These are phyloP conservation scores for Boletus smithii DNA, from an alignment of 1,284 basidiomycete species.

Conservation along the genomic window DNA sequence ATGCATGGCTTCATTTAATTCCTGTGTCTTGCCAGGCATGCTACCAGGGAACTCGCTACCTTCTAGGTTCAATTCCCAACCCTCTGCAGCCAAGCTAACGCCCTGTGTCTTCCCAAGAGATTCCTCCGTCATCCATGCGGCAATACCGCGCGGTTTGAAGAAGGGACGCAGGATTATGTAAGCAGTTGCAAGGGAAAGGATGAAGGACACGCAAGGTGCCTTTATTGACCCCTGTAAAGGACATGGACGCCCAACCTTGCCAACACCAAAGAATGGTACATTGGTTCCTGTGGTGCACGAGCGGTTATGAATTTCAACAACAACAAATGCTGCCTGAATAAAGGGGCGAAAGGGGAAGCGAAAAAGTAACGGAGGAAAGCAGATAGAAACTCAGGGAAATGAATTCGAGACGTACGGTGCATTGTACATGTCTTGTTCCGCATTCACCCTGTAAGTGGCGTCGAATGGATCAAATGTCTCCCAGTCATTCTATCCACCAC, in stretches of 20 bases:
- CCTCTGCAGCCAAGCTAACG: slow-evolving; percentile 38
- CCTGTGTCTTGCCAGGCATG: slow-evolving; percentile 59
- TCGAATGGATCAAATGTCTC: slow-evolving; percentile 58
- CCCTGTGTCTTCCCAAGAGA: neutral
- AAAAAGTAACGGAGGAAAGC: neutral
- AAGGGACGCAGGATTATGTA: slow-evolving; percentile 77
- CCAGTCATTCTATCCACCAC: slow-evolving; percentile 47
- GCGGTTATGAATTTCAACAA: neutral
- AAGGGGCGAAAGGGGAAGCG: neutral
- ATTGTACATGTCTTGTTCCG: slow-evolving; percentile 56
- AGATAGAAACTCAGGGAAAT: neutral
- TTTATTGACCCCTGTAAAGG: slow-evolving; percentile 58
- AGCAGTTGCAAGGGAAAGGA: slow-evolving; percentile 55
- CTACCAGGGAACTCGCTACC: slow-evolving; percentile 61
- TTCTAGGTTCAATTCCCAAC: slow-evolving; percentile 65
- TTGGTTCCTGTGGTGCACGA: slow-evolving; percentile 43
- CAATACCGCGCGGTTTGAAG: slow-evolving; percentile 45
- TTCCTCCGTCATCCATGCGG: neutral
- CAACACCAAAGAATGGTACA: slow-evolving; percentile 77
- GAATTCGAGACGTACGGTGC: slow-evolving; percentile 38
- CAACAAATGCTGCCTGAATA: neutral
- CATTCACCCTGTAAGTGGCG: slow-evolving; percentile 47
- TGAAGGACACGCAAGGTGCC: slow-evolving; percentile 63
- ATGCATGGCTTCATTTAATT: slow-evolving; percentile 59
- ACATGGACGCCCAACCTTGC: slow-evolving; percentile 75